Base-by-base conservation (phyloP, 768 basidiomycete species). In the Ramaria rubella region DNA sequence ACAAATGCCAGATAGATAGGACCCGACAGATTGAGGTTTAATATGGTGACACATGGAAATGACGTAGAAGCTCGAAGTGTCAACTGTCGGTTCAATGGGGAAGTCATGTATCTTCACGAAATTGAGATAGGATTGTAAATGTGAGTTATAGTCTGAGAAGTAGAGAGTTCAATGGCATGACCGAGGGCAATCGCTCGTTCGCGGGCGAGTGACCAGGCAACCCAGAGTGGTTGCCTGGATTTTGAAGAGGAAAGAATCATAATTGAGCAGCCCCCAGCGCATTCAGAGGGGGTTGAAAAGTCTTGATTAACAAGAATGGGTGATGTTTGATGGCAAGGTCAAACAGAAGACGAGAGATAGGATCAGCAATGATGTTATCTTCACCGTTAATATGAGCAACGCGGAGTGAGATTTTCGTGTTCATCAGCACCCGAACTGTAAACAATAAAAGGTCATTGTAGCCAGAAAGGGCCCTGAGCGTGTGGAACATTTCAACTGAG, bases 201-300 rank as follows among this genome's bases (percentile, higher is more conserved):
- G 62, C 62, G 60, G 29, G 75, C 69, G 0, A 49, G 19, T 0
- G 72, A 56, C 76, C 77, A 77, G 26, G 71, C 64, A 30, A 49
- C 55, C 46, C 70, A 49, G 0, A n/a, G 0, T 1, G 74, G 73
- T 58, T 75, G 75, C 36, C 36, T 38, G 36, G 36, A 38, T 38
- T n/a, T 38, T 38, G 36, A 38, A 38, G 36, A 11, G n/a, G 36
- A 11, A 38, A 11, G 36, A 11, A 38, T 38, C 36, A 38, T n/a
- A n/a, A n/a, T n/a, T 38, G 11, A 11, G 36, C 36, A 11, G 11
- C 11, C 36, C 36, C 36, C 36, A 38, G 36, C n/a, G 36, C 36
- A 38, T 11, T 11, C 11, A 11, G 36, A 38, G 36, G 36, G 36
- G 36, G 36, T 38, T n/a, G n/a, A n/a, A n/a, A n/a, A n/a, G n/a